These are phyloP conservation scores for Leccinellum luteum DNA, from an alignment of 768 basidiomycete genomes.

Conservation along the genomic window DNA sequence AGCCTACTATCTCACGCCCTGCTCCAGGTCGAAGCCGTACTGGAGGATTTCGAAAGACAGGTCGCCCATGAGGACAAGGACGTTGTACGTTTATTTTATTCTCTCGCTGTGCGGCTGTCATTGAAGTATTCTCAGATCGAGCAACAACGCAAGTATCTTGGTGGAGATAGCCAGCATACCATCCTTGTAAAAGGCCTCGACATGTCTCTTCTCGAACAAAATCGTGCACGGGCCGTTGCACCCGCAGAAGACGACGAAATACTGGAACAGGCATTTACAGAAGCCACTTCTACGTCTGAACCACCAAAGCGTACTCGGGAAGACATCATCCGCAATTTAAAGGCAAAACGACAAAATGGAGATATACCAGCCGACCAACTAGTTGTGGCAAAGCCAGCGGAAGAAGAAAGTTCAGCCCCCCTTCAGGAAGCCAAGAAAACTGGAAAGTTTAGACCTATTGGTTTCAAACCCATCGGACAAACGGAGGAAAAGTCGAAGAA, in stretches of 20 bases:
- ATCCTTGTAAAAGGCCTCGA: constrained; percentile 91
- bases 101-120: neutral
- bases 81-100: constrained; percentile 42
- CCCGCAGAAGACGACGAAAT: constrained; percentile 72
- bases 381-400: constrained; percentile 10
- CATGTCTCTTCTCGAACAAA: constrained; percentile 79
- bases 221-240: constrained; percentile 63
- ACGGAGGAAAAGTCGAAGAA: constrained; percentile 41
- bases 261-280: constrained; percentile 72
- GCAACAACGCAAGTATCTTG: constrained; percentile 71
- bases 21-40: constrained; percentile 68
- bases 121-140: constrained; percentile 53
- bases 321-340: constrained; percentile 71
- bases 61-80: constrained; percentile 57
- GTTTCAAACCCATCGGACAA: constrained; percentile 61
- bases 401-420: constrained; percentile 24
- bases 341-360: constrained; percentile 51
- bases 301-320: constrained; percentile 66
- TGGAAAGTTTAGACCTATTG: constrained; percentile 51
- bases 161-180: constrained; percentile 82
- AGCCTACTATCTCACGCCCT: neutral
- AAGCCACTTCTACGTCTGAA: constrained; percentile 34
- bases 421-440: constrained; percentile 38
- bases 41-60: constrained; percentile 77
- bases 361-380: constrained; percentile 10